Percentiles rank a stretch among this genome's conserved stretches.
Conservation (phyloP, 2,329 filamentous ascomycete genomes). For the Phoma herbarum region DNA sequence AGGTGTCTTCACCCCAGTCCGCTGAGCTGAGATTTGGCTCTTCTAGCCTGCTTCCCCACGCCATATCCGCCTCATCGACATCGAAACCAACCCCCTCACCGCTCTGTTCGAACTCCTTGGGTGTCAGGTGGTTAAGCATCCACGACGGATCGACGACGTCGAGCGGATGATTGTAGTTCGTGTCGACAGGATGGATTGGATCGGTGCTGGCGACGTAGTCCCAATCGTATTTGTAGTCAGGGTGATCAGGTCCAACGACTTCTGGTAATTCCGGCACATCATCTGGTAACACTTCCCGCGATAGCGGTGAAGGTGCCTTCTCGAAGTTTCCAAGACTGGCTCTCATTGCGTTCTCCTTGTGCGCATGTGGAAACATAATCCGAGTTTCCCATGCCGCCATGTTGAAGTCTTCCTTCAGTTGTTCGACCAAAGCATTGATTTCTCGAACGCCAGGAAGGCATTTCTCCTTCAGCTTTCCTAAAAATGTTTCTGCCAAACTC, state of each 20-base stretch:
- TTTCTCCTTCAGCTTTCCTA: constrained; percentile 11
- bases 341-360: constrained; percentile 14
- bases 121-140: constrained; percentile 14
- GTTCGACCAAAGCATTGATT: constrained; percentile 18
- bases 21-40: too few relatives aligned
- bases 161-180: constrained; percentile 24
- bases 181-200: constrained; percentile 35
- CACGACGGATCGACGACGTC: constrained; percentile 25
- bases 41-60: constrained; percentile 13
- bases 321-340: constrained; percentile 9
- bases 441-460: constrained; percentile 12
- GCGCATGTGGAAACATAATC: constrained; percentile 15
- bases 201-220: constrained; percentile 33
- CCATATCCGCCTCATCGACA: constrained; percentile 2
- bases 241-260: constrained; percentile 6
- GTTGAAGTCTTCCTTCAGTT: constrained; percentile 23
- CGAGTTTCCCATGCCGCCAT: constrained; percentile 27
- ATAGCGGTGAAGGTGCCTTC: constrained; percentile 23
- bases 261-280: constrained; percentile 24
- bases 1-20: background rate
- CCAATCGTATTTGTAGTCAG: constrained; percentile 27
- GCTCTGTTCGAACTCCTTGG: constrained; percentile 11
- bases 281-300: constrained; percentile 28
- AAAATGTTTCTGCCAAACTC: constrained; percentile 25
- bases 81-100: constrained; percentile 6